Evolutionary conservation across 2,329 filamentous ascomycete species (phyloP), one percentile per base, ranked within the genome.

Genomic region (Stachybotrys elegans): DNA sequence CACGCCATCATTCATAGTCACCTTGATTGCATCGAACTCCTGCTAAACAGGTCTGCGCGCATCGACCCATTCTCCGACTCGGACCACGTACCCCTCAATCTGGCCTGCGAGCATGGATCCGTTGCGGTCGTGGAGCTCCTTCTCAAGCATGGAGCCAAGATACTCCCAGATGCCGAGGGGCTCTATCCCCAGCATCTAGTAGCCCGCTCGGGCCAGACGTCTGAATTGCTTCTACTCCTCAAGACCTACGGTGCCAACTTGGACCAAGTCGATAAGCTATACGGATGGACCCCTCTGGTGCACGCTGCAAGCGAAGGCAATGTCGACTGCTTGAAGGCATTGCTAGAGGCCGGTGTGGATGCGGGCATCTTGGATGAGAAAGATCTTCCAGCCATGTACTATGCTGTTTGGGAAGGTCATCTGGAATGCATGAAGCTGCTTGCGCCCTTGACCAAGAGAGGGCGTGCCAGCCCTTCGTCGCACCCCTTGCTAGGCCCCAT

Each of bases 171-270:
- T 66, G 93, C 93, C 3, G 93, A 98, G 70, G 93, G 93, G 1
- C 73, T 98, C 11, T 98, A 88, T 60, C 93, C 93, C n/a, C 93
- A 97, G 61, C 93, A 98, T 67, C 78, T 97, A 25, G 92, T 97
- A 17, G 92, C 93, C 20, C 80, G 93, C 44, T 93, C 92, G 22
- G 89, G 89, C 3, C 84, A 91, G 58, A 86, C 83, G 1, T 86
- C 90, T 1, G 76, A 88, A 43, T 77, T 96, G 22, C 73, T 97
- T 11, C 70, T 91, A 13, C 73, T 96, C 31, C 73, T 98, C 12
- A 86, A 90, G 61, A 76, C 86, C 41, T 91, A 93, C 57, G 91
- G 91, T 2, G 92, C 90, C 19, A 84, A 98, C 60, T 75, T 98
- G 35, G 82, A 98, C 57, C 91, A 97, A 62, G 76, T 88, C 23